Evolutionary conservation across 140 eudicot genomes (phyloP), one percentile per base, ranked within the genome.

Genomic region (Ambrosia hybrid): DNA sequence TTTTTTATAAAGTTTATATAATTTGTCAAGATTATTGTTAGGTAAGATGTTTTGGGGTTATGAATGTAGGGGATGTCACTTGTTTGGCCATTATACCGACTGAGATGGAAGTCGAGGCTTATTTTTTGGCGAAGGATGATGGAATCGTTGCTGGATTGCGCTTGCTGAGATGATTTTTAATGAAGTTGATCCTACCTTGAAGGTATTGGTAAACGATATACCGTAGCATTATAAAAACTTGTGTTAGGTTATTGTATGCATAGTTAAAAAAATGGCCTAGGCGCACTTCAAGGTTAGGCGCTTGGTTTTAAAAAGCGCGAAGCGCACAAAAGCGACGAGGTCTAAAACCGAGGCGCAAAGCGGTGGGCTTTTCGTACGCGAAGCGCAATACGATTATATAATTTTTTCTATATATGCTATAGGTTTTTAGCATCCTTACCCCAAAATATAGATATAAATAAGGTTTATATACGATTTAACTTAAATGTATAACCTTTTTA

Each of bases 51-150:
- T 79, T 36, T 43, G 70, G 57, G 77, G 37, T 67, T n/a, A 58
- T 61, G 51, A 70, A 70, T 83, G 73, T 59, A 93, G 98, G 97
- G 58, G 98, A 93, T 78, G 96, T 93, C 46, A 90, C 98, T 69
- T 87, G 97, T 81, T 76, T 90, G 82, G 98, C 98, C 30, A 90
- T 94, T 58, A 88, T 93, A 79, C 98, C 97, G 6, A 78, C 77
- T 81, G 88, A 82, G 51, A 82, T 88, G 91, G 96, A 93, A 75
- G 96, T 84, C 26, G 98, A 93, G 79, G 98, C 98, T 38, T 68
- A 83, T 84, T 93, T 93, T 65, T 77, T 93, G 69, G 97, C 98
- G n/a, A 90, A 90, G 82, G 98, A 93, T 76, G 89, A 90, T 81
- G 98, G 98, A 52, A 82, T 90, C 51, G 77, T 93, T 59, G 98